phyloP scores from a whole-genome alignment of 1,139 yeast genomes.

The Blastobotrys capitulatus region DNA sequence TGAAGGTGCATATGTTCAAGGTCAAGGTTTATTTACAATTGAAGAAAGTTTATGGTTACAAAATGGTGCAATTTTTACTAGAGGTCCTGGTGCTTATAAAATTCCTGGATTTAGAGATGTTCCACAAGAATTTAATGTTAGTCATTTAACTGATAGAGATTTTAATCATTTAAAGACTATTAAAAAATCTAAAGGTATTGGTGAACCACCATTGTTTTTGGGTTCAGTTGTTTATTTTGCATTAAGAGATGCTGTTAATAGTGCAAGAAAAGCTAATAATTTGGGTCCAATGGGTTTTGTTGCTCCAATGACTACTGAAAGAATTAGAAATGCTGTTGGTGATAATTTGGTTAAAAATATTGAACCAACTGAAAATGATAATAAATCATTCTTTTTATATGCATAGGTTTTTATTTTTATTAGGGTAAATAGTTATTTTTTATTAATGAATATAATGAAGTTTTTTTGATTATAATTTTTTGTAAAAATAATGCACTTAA shows the following conservation, averaged over 20 bases:
- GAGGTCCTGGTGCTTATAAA: constrained; percentile 47
- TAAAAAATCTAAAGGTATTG: constrained; percentile 41
- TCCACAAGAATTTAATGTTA: constrained; percentile 40
- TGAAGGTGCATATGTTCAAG: constrained; percentile 45
- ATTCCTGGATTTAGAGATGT: constrained; percentile 44
- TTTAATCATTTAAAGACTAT: constrained; percentile 41
- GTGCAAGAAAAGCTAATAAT: constrained; percentile 33
- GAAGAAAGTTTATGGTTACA: constrained; percentile 43
- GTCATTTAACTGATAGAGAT: constrained; percentile 37
- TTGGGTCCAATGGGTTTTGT: constrained; percentile 21
- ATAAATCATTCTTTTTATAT: constrained; percentile 33
- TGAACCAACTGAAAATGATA: constrained; percentile 32
- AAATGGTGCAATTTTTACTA: constrained; percentile 39
- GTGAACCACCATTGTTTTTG: constrained; percentile 44
- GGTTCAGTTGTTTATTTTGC: constrained; percentile 41
- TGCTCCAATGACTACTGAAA: constrained; percentile 39
- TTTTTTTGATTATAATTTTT: no score
- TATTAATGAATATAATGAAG: no score
- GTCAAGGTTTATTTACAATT: constrained; percentile 44
- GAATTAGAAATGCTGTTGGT: constrained; percentile 38
- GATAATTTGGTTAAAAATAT: constrained; percentile 33
- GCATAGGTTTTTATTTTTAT: constrained; percentile 23
- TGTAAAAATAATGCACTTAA: no score
- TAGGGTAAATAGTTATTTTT: neutral
- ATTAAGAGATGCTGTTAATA: constrained; percentile 38